Base-by-base conservation (phyloP, 176 grass and related monocot genomes). In the Triticum monococcum region DNA sequence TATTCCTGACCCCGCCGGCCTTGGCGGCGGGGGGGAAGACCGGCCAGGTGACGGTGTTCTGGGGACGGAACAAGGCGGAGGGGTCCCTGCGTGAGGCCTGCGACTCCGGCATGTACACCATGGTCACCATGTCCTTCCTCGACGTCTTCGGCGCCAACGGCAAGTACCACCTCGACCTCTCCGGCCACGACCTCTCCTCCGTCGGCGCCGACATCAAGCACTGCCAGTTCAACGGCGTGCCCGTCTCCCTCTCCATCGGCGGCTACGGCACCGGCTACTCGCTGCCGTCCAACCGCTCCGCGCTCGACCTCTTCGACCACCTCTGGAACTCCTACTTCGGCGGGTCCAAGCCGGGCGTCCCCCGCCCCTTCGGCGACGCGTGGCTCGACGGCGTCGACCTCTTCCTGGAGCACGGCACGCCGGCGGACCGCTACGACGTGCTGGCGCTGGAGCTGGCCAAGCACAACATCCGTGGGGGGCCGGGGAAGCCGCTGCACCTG, bases 311-410 rank as follows among this genome's bases (percentile, higher is more conserved):
- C 45, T 77, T 78, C 74, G 63, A 78, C 63, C 46, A 85, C 84
- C 84, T 85, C 14, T 85, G 74, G 74, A 68, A 86, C 75, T 20
- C 84, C 48, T 79, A 86, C 84, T 57, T 86, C 64, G 84, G 84
- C 3, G 84, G 75, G 16, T 40, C 32, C 84, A 57, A 26, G 16
- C 72, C 41, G 0, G 75, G 48, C 23, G 17, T 59, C 5, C 10
- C 0, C 46, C 46, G 75, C 14, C 64, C 75, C 3, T 86, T 86
- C 64, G 75, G 84, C 75, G 75, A 86, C 33, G 75, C 84, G 0
- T 78, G 48, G 75, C 75, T 86, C 64, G 75, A 86, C 17, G 84
- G 64, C 64, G 33, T 86, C n/a, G 84, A 86, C 75, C 5, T 86
- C 4, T 86, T 79, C 75, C 64, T 79, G 16, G 75, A 86, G 32